Base-by-base conservation (phyloP, 2,329 filamentous ascomycete species). In the Pseudogymnoascus sp. region DNA sequence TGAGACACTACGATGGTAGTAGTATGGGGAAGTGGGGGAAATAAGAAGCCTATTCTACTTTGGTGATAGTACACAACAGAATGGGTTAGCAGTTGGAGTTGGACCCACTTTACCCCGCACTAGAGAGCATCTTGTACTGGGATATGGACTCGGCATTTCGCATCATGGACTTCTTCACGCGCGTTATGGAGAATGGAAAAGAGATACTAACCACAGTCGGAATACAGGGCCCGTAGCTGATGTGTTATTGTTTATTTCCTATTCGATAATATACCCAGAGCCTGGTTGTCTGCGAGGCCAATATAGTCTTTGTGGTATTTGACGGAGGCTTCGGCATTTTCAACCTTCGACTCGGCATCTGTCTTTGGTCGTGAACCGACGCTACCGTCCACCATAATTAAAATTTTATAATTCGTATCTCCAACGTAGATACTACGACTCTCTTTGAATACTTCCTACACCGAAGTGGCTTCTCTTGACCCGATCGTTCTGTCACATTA, bases 1-100 rank as follows among this genome's bases (percentile, higher is more conserved):
- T 9, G 4, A 28, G 25, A 33, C 19, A 55, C n/a, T 55, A 12
- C 4, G 25, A n/a, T 19, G 16, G 0, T 78, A 55, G 0, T 78
- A 55, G 8, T 49, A 28, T 49, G 22, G 23, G 23, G 25, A 55
- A 25, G 25, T 19, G n/a, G 49, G 45, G 25, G 4, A 19, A 11
- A 52, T 33, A 55, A 14, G 2, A 33, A 55, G 16, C 19, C n/a
- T 33, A 55, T 55, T 55, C 49, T 33, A 55, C 28, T 55, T 55
- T 28, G 25, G 49, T 16, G 8, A 19, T 55, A 55, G 49, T 55
- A 33, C 5, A 55, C n/a, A 19, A 8, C 25, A 19, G 2, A 33
- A 55, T 33, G 9, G 49, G 42, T n/a, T 49, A 16, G 23, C 1
- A 11, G 23, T 28, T 28, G 6, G 23, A 11, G 23, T 14, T 49